Percentiles rank a stretch among this genome's conserved stretches.
Conservation (phyloP, 805 yeast species). For the Saccharomycopsis sp. region DNA sequence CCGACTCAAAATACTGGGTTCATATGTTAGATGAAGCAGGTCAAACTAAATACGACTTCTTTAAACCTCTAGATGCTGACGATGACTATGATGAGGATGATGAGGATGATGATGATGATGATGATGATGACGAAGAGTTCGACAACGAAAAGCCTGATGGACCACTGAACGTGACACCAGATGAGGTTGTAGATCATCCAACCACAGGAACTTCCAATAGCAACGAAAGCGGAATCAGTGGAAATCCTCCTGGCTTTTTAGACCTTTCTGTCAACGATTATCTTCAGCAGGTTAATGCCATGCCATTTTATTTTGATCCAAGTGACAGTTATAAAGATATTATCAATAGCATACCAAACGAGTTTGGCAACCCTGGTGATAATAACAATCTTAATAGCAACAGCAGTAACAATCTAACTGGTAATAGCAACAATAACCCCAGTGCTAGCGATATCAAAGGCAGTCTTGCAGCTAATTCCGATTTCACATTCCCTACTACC, state of each 20-base stretch:
- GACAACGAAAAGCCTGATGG: too few species aligned
- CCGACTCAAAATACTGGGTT: conserved; percentile 22
- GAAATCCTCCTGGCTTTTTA: neutral
- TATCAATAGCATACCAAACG: too few species aligned
- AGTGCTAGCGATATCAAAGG: too few species aligned
- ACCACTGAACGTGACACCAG: too few species aligned
- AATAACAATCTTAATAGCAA: neutral
- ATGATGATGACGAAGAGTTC: neutral
- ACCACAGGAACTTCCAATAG: too few species aligned
- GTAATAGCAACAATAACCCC: neutral
- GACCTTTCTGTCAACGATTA: neutral
- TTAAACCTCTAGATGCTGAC: conserved; percentile 24
- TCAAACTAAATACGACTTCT: conserved; percentile 27
- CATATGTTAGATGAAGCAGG: conserved; percentile 24
- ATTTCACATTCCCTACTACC: too few species aligned
- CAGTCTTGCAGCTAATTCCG: neutral
- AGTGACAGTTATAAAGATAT: neutral
- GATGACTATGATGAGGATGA: neutral
- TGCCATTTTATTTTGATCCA: neutral
- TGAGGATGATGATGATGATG: conserved; percentile 2
- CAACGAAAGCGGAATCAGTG: neutral
- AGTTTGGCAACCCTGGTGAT: too few species aligned
- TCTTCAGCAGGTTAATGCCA: neutral
- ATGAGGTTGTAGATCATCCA: too few species aligned
- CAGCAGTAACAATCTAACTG: neutral